phyloP scores from a whole-genome alignment of 805 yeast genomes.

The Monosporozyma servazzii region DNA sequence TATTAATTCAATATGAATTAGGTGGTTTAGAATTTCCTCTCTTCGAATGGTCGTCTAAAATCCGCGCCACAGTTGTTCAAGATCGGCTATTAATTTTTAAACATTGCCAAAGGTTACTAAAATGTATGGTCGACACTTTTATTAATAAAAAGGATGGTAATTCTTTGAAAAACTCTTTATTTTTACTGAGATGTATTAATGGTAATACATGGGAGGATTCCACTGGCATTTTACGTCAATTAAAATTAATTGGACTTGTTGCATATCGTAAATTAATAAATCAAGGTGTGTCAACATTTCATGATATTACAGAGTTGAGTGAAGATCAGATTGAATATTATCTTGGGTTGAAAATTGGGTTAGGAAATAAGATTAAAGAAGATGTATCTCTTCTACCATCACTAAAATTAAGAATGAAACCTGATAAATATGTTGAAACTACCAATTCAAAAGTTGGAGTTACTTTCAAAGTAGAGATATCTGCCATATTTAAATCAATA shows the following conservation, averaged over 20 bases:
- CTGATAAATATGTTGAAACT: slow-evolving; percentile 7
- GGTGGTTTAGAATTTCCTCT: slow-evolving; percentile 42
- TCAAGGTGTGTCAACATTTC: slow-evolving; percentile 29
- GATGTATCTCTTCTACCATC: slow-evolving; percentile 33
- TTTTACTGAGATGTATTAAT: slow-evolving; percentile 32
- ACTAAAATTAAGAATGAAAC: slow-evolving; percentile 19
- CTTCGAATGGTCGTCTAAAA: slow-evolving; percentile 33
- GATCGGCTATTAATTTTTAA: slow-evolving; percentile 39
- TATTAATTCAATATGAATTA: slow-evolving; percentile 41
- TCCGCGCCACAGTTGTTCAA: slow-evolving; percentile 33
- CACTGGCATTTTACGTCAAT: slow-evolving; percentile 37
- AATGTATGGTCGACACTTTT: slow-evolving; percentile 38
- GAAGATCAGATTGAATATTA: slow-evolving; percentile 34
- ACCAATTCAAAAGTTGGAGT: slow-evolving; percentile 6
- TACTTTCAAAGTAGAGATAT: slow-evolving; percentile 18
- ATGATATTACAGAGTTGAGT: slow-evolving; percentile 25
- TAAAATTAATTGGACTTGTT: slow-evolving; percentile 38
- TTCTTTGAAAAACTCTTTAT: slow-evolving; percentile 34
- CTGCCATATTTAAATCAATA: slow-evolving; percentile 12
- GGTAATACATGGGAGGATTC: slow-evolving; percentile 46
- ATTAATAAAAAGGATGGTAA: slow-evolving; percentile 34
- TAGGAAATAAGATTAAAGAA: slow-evolving; percentile 31
- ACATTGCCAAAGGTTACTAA: slow-evolving; percentile 35
- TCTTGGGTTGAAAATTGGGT: slow-evolving; percentile 35
- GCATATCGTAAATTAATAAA: slow-evolving; percentile 33